Evolutionary conservation across 163 green algal genomes (phyloP).

Genomic region (Prototheca cutis): DNA sequence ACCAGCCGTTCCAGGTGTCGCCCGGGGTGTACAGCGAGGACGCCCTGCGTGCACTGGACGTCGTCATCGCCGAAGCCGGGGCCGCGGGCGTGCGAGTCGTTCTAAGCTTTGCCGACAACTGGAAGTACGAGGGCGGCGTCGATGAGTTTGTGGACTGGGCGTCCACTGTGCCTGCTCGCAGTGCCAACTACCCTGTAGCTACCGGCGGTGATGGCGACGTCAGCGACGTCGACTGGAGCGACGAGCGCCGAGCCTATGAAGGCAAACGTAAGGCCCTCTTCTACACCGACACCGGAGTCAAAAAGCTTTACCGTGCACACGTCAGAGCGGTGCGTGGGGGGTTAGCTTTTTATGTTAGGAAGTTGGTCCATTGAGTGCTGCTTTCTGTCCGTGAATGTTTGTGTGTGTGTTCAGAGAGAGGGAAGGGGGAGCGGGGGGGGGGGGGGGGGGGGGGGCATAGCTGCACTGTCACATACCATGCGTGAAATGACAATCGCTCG

Average conservation of each 20-base stretch:
- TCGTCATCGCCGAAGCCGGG: conserved; percentile 38
- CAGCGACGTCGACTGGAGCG: conserved; percentile 9
- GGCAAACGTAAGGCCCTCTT: conserved; percentile 50
- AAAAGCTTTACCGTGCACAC: conserved; percentile 47
- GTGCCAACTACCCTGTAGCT: conserved; percentile 4
- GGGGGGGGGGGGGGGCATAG: too few relatives aligned
- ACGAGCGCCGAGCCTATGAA: conserved; percentile 46
- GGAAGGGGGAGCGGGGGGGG: too few relatives aligned
- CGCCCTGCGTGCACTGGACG: conserved; percentile 41
- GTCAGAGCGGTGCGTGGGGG: conserved; percentile 29
- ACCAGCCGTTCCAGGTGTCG: conserved; percentile 20
- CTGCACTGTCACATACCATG: too few relatives aligned
- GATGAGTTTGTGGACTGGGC: conserved; percentile 50
- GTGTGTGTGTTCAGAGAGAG: too few relatives aligned
- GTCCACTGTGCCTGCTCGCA: conserved; percentile 11
- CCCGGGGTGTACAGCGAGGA: conserved; percentile 33
- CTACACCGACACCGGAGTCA: conserved; percentile 41
- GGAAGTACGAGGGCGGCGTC: conserved; percentile 39
- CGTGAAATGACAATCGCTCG: too few relatives aligned
- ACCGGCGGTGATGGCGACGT: conserved; percentile 27
- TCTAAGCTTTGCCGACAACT: conserved; percentile 57
- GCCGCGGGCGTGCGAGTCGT: conserved; percentile 36
- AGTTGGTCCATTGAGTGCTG: too few relatives aligned
- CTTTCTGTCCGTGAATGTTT: too few relatives aligned
- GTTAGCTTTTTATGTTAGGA: too few relatives aligned